These are phyloP conservation scores for Trypanosoma platydactyli DNA, from an alignment of 208 protist species.

Conservation along the genomic window DNA sequence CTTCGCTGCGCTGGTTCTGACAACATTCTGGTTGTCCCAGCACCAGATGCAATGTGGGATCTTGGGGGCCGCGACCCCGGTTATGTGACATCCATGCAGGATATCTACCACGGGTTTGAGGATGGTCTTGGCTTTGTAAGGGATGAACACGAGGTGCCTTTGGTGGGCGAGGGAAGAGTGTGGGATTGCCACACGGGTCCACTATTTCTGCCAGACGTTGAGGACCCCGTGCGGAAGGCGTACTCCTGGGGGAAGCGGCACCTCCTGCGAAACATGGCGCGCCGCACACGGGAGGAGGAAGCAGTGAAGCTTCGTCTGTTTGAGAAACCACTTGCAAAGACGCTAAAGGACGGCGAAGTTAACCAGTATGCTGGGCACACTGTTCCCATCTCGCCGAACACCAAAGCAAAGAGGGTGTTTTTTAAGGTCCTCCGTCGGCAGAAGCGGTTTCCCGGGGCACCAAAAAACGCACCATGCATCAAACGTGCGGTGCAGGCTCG, in stretches of 20 bases:
- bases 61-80: constrained; percentile 68
- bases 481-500: constrained; percentile 28
- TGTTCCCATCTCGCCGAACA: constrained; percentile 78
- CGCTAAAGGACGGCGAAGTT: constrained; percentile 65
- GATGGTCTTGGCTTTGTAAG: constrained; percentile 72
- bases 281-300: constrained; percentile 52
- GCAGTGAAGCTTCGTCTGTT: constrained; percentile 55
- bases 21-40: constrained; percentile 55
- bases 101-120: constrained; percentile 80
- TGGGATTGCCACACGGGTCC: constrained; percentile 51
- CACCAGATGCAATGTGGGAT: constrained; percentile 55
- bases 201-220: constrained; percentile 51
- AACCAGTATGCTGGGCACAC: constrained; percentile 71
- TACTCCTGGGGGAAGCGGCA: constrained; percentile 60
- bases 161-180: constrained; percentile 42
- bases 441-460: constrained; percentile 63
- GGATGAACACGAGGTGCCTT: constrained; percentile 37
- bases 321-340: constrained; percentile 60
- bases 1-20: constrained; percentile 68
- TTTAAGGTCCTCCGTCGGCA: constrained; percentile 71
- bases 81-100: constrained; percentile 77
- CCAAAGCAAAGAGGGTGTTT: constrained; percentile 56
- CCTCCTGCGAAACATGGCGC: constrained; percentile 70
- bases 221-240: constrained; percentile 63
- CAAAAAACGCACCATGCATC: constrained; percentile 41